A percentile compares a stretch with the other conserved stretches of the same genome.
Conservation (phyloP, 306 rosid species). For the Rubus idaeus region DNA sequence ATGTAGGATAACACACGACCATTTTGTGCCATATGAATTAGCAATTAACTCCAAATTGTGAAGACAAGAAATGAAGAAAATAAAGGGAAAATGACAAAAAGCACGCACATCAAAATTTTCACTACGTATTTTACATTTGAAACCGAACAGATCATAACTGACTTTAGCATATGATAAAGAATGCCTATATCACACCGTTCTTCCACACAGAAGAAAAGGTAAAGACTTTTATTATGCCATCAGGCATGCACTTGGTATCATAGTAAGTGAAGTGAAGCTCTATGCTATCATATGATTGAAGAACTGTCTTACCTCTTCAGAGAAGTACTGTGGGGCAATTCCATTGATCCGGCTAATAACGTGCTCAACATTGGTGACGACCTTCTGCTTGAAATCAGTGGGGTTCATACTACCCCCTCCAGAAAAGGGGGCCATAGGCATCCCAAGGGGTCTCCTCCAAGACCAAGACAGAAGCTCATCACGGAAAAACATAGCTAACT, state of each 20-base stretch:
- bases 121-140: background rate
- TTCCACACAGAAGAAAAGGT: background rate
- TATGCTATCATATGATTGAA: background rate
- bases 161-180: background rate
- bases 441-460: constrained; percentile 98
- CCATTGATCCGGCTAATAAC: constrained; percentile 74
- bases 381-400: constrained; percentile 82
- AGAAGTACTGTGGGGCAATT: constrained; percentile 82
- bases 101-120: background rate
- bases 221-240: background rate
- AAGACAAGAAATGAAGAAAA: background rate
- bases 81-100: background rate
- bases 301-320: constrained; percentile 76
- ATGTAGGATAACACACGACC: background rate
- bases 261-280: background rate
- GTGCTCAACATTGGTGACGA: constrained; percentile 76
- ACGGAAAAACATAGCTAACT: constrained; percentile 98
- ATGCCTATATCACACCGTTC: background rate
- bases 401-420: constrained; percentile 84
- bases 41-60: background rate
- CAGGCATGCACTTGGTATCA: background rate
- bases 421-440: constrained; percentile 76
- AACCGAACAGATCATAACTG: background rate
- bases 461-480: constrained; percentile 98
- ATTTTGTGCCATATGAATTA: background rate